phyloP scores from a whole-genome alignment of 2,329 filamentous ascomycete genomes.

The Colletotrichum brevisporum region DNA sequence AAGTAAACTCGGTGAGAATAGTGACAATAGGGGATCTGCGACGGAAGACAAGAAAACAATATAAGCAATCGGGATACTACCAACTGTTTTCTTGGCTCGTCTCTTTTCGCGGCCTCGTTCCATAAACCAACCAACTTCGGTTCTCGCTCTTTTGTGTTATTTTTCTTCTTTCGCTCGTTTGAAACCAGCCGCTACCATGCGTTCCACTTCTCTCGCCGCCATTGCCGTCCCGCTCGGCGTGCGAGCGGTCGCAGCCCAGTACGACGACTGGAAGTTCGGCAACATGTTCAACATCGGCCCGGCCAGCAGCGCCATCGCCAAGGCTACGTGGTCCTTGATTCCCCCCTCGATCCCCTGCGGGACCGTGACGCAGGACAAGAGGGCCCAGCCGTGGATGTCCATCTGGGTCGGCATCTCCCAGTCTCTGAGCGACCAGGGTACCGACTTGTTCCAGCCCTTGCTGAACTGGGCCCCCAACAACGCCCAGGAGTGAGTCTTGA shows the following conservation, averaged over 20 bases:
- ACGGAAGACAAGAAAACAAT: not conserved
- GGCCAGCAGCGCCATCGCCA: constrained; percentile 12
- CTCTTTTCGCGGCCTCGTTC: no score
- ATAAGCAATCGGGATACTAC: constrained; percentile 12
- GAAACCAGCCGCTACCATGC: constrained; percentile 18
- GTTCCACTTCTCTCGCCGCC: constrained; percentile 5
- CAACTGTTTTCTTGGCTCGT: constrained; percentile 8
- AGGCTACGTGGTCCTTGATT: constrained; percentile 11
- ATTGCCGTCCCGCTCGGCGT: constrained; percentile 7
- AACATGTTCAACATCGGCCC: constrained; percentile 27
- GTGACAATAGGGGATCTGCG: not conserved
- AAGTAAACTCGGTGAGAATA: not conserved
- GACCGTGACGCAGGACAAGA: constrained; percentile 2
- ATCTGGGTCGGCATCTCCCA: constrained; percentile 30
- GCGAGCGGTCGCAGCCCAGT: constrained; percentile 23
- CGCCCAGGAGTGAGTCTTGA: not conserved
- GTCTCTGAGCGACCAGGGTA: constrained; percentile 17
- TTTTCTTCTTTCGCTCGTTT: constrained; percentile 21
- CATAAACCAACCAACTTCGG: not conserved
- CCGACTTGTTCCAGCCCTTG: constrained; percentile 18
- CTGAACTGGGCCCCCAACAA: constrained; percentile 20
- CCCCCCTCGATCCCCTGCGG: constrained; percentile 14
- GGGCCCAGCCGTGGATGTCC: constrained; percentile 20
- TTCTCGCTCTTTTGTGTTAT: not conserved
- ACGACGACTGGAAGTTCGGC: constrained; percentile 28